Percentiles rank a stretch among this genome's conserved stretches.
These are phyloP conservation scores for Pseudocercospora fuligena DNA, from an alignment of 2,329 filamentous ascomycete species.

Conservation along the genomic window DNA sequence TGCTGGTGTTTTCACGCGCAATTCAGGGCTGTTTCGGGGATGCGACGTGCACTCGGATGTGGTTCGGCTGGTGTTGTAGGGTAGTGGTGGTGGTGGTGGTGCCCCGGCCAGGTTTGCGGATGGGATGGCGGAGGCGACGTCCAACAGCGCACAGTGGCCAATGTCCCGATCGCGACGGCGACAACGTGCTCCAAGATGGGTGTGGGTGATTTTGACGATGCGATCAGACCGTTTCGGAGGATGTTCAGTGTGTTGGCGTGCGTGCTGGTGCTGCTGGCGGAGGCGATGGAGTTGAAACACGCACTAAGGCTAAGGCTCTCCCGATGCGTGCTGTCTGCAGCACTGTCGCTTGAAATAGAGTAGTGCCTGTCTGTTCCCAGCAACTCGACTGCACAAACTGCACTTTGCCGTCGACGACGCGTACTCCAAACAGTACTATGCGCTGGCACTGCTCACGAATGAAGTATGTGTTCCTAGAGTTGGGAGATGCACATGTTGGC, in stretches of 20 bases:
- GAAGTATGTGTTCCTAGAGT: background rate
- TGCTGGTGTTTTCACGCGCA: slow-evolving; percentile 17
- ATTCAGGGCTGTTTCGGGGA: background rate
- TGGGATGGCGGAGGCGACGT: slow-evolving; percentile 6
- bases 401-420: background rate
- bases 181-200: background rate
- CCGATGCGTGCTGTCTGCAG: background rate
- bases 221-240: background rate
- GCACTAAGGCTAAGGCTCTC: background rate
- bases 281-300: background rate
- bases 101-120: slow-evolving; percentile 4
- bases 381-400: background rate
- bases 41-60: background rate
- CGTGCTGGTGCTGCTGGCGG: background rate
- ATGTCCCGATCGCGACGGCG: background rate
- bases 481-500: too few species aligned
- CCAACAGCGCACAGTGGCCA: background rate
- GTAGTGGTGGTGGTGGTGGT: slow-evolving; percentile 5
- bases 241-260: background rate
- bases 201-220: background rate
- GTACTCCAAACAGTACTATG: background rate
- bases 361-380: background rate
- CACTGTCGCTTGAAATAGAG: background rate
- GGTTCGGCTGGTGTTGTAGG: background rate
- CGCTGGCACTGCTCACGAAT: background rate